Evolutionary conservation across 495 filamentous ascomycete species (phyloP), one percentile per base, ranked within the genome.

Genomic region (Lasiosphaeriaceae sp.): DNA sequence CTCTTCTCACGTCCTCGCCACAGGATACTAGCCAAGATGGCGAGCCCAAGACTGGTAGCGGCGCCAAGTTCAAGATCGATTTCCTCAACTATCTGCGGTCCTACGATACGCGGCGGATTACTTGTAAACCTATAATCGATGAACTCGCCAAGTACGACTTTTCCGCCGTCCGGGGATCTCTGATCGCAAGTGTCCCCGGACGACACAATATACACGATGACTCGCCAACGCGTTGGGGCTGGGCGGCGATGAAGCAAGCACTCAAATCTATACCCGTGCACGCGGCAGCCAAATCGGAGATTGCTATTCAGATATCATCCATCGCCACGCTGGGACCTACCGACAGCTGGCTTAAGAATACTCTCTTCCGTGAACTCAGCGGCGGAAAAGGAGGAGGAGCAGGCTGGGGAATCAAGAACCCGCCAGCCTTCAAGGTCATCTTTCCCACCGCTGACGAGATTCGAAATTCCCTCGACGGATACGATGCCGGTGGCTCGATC

Each of bases 371-470:
- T 29, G 67, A 80, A 11, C 71, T 87, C 7, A 68, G 72, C 17
- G 68, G 71, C 26, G 46, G 64, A 39, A 52, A 23, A 23, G 55
- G 20, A 11, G 55, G 29, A 7, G 11, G n/a, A 8, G 6, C 2
- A 9, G 1, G 0, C 20, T 21, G 17, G 22, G 21, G 12, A 4
- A 41, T 5, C 24, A 14, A 31, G 17, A 17, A n/a, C n/a, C n/a
- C 31, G 47, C 67, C 74, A 7, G 58, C 62, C 2, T 77, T 76
- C 66, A 75, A 81, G 50, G 78, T 96, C 46, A 78, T 96, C 16
- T 96, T 93, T 62, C 92, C 92, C 0, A 95, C 92, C 0, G 69
- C 85, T 0, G 77, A 86, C 35, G 89, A 94, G 60, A 89, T 96
- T 58, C 83, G 89, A n/a, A 73, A 77, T 47, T 92, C 86, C 3